phyloP scores from a whole-genome alignment of 441 rosid genomes.

The Raphanus hybrid region DNA sequence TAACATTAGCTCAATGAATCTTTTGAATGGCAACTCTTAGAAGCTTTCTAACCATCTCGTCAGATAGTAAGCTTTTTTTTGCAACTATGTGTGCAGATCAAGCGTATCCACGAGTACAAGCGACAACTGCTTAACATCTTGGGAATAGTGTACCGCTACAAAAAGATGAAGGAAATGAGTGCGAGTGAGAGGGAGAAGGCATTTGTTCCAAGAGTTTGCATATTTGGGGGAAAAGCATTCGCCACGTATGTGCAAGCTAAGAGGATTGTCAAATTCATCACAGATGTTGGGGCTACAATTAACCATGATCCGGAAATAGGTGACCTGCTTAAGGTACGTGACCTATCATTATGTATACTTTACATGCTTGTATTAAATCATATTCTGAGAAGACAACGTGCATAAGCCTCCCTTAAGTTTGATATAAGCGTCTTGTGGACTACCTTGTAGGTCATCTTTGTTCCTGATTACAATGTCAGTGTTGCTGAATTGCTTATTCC shows the following conservation, averaged over 20 bases:
- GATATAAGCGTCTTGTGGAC: not conserved
- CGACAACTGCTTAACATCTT: constrained; percentile 86
- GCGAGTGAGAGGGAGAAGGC: constrained; percentile 65
- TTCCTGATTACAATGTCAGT: constrained; percentile 49
- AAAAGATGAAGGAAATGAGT: constrained; percentile 93
- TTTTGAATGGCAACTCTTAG: not conserved
- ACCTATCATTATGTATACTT: not conserved
- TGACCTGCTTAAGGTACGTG: not conserved
- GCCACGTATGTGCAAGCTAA: constrained; percentile 95
- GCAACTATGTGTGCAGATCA: constrained; percentile 58
- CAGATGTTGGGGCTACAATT: constrained; percentile 24
- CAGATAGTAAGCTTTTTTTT: not conserved
- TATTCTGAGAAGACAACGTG: constrained; percentile 13
- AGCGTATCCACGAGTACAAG: constrained; percentile 97
- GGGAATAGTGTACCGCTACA: constrained; percentile 93
- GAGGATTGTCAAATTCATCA: constrained; percentile 92
- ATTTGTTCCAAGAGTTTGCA: constrained; percentile 89
- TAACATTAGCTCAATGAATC: not conserved
- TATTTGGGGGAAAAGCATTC: constrained; percentile 98
- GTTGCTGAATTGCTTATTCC: not conserved
- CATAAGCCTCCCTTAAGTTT: not conserved
- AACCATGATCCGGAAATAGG: not conserved
- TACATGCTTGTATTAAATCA: not conserved
- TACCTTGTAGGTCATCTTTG: constrained; percentile 72
- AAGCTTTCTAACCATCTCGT: constrained; percentile 16